Evolutionary conservation across 2,329 filamentous ascomycete genomes (phyloP).

Genomic region (Clarireedia paspali): DNA sequence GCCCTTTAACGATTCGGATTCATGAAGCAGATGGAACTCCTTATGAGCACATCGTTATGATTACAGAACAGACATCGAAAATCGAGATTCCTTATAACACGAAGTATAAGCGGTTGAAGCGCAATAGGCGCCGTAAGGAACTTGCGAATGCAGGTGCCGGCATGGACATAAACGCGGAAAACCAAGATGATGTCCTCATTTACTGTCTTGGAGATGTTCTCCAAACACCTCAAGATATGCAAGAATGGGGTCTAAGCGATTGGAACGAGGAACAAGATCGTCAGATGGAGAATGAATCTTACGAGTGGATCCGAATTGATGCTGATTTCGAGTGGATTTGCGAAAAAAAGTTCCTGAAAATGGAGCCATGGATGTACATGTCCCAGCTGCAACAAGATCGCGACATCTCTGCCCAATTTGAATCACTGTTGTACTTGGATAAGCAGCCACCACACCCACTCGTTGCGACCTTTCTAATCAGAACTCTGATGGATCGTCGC

Average conservation of each 20-base stretch:
- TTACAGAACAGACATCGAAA: slow-evolving; percentile 76
- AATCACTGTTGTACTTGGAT: slow-evolving; percentile 68
- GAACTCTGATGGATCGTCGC: slow-evolving; percentile 82
- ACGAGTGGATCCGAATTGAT: slow-evolving; percentile 97
- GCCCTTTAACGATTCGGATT: slow-evolving; percentile 95
- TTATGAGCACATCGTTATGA: slow-evolving; percentile 96
- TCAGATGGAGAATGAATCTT: slow-evolving; percentile 90
- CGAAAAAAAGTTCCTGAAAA: slow-evolving; percentile 65
- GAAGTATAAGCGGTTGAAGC: slow-evolving; percentile 95
- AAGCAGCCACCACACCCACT: slow-evolving; percentile 64
- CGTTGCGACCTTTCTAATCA: slow-evolving; percentile 79
- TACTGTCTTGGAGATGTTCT: slow-evolving; percentile 92
- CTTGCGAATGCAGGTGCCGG: slow-evolving; percentile 57
- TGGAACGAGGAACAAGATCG: slow-evolving; percentile 86
- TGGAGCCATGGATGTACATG: slow-evolving; percentile 95
- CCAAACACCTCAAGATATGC: slow-evolving; percentile 70
- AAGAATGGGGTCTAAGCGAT: slow-evolving; percentile 77
- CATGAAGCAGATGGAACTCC: slow-evolving; percentile 97
- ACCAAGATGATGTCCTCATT: slow-evolving; percentile 72
- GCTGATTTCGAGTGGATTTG: slow-evolving; percentile 98
- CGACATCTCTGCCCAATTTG: slow-evolving; percentile 83
- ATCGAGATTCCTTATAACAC: slow-evolving; percentile 98
- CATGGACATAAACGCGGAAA: slow-evolving; percentile 54
- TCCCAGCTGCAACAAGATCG: slow-evolving; percentile 95
- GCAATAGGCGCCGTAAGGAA: slow-evolving; percentile 76